Evolutionary conservation across 139 green algal species (phyloP).

Genomic region (Picochlorum sp.): DNA sequence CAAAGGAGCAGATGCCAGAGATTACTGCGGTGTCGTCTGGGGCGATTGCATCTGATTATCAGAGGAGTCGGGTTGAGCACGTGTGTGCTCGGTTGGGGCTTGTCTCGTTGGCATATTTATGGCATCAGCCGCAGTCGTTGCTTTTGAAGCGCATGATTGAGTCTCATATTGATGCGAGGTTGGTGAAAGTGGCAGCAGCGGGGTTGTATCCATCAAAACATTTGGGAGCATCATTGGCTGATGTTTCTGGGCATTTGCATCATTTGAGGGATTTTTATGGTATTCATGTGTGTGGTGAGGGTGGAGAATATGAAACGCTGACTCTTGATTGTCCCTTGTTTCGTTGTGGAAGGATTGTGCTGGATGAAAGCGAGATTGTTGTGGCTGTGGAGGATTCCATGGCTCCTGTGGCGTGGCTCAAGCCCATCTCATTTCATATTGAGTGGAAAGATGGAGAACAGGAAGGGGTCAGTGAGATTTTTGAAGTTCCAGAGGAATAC

Average conservation of each 20-base stretch:
- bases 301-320: conserved; percentile 96
- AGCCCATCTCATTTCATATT: conserved; percentile 60
- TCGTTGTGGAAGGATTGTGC: conserved; percentile 52
- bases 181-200: conserved; percentile 79
- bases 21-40: conserved; percentile 72
- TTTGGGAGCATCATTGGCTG: conserved; percentile 63
- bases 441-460: conserved; percentile 40
- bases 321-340: conserved; percentile 85
- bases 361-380: conserved; percentile 50
- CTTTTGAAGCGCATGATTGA: conserved; percentile 70
- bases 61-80: conserved; percentile 87
- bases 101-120: conserved; percentile 84
- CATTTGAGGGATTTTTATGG: conserved; percentile 56
- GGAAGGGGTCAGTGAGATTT: too few relatives aligned
- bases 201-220: conserved; percentile 77
- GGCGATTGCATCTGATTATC: conserved; percentile 95
- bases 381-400: conserved; percentile 34
- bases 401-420: conserved; percentile 49
- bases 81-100: conserved; percentile 75
- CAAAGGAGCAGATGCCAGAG: conserved; percentile 40
- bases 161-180: conserved; percentile 54
- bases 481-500: neutral
- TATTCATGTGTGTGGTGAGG: conserved; percentile 90
- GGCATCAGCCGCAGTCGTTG: conserved; percentile 69
- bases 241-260: conserved; percentile 51